Percentiles rank a stretch among this genome's conserved stretches.
Evolutionary conservation across 441 rosid genomes (phyloP).

Genomic region (Erodium texanum): DNA sequence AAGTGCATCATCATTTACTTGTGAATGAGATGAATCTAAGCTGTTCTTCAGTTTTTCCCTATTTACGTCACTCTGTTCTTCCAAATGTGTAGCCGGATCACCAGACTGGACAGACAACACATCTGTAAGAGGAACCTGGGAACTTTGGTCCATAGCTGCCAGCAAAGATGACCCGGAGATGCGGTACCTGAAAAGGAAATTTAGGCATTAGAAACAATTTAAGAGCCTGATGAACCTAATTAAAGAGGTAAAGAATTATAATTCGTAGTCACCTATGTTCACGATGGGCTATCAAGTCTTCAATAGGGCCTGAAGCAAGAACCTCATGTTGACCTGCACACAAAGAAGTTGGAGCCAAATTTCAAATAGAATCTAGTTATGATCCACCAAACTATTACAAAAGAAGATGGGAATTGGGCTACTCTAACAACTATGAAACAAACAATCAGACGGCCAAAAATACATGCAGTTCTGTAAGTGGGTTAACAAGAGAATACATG

Average conservation of each 20-base stretch:
- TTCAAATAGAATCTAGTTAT: constrained; percentile 2
- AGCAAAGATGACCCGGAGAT: constrained; percentile 93
- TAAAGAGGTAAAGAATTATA: constrained; percentile 11
- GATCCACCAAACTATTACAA: neutral
- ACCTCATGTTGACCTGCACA: constrained; percentile 90
- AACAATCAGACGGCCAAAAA: neutral
- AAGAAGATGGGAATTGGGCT: neutral
- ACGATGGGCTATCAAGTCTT: constrained; percentile 95
- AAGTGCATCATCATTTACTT: constrained; percentile 53
- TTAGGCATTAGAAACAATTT: constrained; percentile 16
- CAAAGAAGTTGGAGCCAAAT: constrained; percentile 4
- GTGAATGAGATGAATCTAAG: constrained; percentile 39
- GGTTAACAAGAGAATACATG: neutral
- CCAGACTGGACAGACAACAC: constrained; percentile 44
- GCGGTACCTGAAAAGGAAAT: constrained; percentile 68
- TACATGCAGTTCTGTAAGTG: constrained; percentile 1
- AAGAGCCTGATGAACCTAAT: constrained; percentile 13
- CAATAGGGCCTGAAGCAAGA: constrained; percentile 99
- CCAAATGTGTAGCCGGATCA: constrained; percentile 37
- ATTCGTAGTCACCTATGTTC: constrained; percentile 70
- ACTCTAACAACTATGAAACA: neutral
- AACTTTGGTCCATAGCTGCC: constrained; percentile 97
- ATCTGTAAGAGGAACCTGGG: constrained; percentile 71
- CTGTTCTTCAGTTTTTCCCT: constrained; percentile 36
- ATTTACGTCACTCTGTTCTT: constrained; percentile 51